Base-by-base conservation (phyloP, 2,329 filamentous ascomycete genomes). In the Dryadomyces sulphureus region DNA sequence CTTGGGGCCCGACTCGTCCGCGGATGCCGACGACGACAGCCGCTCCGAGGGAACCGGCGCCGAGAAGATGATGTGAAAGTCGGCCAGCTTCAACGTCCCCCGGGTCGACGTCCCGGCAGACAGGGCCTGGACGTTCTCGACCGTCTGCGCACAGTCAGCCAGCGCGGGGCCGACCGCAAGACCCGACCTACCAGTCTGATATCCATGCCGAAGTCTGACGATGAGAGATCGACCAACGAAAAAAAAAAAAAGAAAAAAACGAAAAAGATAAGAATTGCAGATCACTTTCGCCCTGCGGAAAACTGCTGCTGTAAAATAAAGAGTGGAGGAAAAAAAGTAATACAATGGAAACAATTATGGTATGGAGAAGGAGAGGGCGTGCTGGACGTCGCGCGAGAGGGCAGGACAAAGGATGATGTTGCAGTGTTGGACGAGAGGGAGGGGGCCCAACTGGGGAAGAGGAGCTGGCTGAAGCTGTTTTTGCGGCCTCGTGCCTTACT, bases 121-220 rank as follows among this genome's bases (percentile, higher is more conserved):
- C 52, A 79, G 69, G 56, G 75, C 72, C 52, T 77, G 71, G 47
- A 81, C 76, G 59, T 74, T 64, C 50, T 84, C 74, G 55, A 70
- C 58, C 48, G 69, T 61, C 69, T 72, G 47, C 17, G 17, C 36
- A 21, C 1, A n/a, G 8, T 19, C n/a, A 16, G 3, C 5, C 17
- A 7, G 17, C 5, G 4, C 17, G 8, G 4, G 34, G 12, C 21
- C 32, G n/a, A 14, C 1, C 7, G 35, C 7, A 16, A 6, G 7
- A 19, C n/a, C 5, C 4, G 22, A 43, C 27, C 14, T 17, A 46
- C 35, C 35, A 45, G 36, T 30, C 27, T 44, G 42, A 19, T 17
- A 17, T 44, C 42, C 42, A 44, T 44, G 30, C 42, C 42, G 42
- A 22, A 19, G 20, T 38, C 32, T 21, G 36, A 22, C 6, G n/a